These are phyloP conservation scores for Talaromyces ruber DNA, from an alignment of 495 filamentous ascomycete genomes.

Conservation along the genomic window DNA sequence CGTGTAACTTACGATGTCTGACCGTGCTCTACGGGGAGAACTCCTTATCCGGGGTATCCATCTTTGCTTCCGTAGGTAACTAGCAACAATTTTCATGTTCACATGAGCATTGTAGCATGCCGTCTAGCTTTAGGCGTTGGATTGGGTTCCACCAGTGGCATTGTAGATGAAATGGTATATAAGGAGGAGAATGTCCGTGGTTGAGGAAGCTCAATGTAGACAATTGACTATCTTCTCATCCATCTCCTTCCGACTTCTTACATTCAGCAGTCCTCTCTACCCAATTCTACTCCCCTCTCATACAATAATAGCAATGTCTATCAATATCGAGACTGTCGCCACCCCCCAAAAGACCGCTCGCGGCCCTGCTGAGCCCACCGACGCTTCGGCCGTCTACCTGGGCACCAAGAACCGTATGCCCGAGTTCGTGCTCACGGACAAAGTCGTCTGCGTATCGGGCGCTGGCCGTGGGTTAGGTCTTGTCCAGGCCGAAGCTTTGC, in stretches of 20 bases:
- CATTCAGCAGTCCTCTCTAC: background rate
- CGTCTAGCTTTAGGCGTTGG: background rate
- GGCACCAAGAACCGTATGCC: constrained; percentile 45
- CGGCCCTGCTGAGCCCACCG: background rate
- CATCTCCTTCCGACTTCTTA: background rate
- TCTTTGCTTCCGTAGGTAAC: background rate
- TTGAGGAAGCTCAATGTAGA: background rate
- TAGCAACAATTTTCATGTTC: background rate
- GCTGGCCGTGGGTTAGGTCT: constrained; percentile 73
- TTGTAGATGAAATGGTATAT: background rate
- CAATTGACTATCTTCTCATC: background rate
- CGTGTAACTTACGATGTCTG: background rate
- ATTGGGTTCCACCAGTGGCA: background rate
- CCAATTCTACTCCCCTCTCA: background rate
- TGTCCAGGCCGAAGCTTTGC: constrained; percentile 68
- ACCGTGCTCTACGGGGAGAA: background rate
- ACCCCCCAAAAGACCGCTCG: constrained; percentile 3
- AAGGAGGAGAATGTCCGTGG: background rate
- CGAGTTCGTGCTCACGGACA: constrained; percentile 72
- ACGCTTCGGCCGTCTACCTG: constrained; percentile 14
- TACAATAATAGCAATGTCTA: constrained; percentile 8
- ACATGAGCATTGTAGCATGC: background rate
- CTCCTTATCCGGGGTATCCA: background rate
- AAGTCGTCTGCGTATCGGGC: constrained; percentile 71
- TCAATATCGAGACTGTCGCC: constrained; percentile 9